Evolutionary conservation across 805 yeast genomes (phyloP), one percentile per base, ranked within the genome.

Genomic region (Pichia rugopelliculosa): DNA sequence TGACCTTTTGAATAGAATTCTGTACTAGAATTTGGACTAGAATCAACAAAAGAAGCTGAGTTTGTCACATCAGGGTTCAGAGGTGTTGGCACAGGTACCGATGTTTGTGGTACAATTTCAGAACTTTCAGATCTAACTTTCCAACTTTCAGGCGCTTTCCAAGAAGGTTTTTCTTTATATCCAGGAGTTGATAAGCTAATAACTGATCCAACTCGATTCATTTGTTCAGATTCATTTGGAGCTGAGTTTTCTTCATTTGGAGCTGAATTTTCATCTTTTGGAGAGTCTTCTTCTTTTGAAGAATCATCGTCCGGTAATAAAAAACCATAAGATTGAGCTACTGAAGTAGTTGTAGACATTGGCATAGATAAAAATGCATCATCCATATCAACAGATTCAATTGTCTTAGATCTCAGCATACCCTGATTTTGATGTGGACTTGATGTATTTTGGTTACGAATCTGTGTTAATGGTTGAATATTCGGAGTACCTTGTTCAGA

Each of bases 131-230:
- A 48, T 51, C 74, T 76, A 10, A 78, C 82, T 55, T 77, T 80
- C 84, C 84, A 79, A 51, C 77, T 72, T 47, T 78, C 82, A 2
- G 84, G 84, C 6, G 84, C 77, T 23, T 63, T 65, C 84, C 84
- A 79, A 21, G 47, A 44, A 5, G 58, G 44, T 36, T 55, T 51
- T 12, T 41, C 51, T 10, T 44, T 47, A 6, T 36, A 20, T 18
- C 44, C 20, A 5, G 40, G 49, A 12, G 49, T 36, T 15, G 48
- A 20, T n/a, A 52, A 41, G 27, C 62, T 59, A 5, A 47, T 45
- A 24, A 50, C 49, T 4, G 64, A 59, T n/a, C 52, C 58, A 42
- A 57, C 46, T 41, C 63, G 50, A 2, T 64, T 49, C 56, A 57
- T 54, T 39, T 39, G 49, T 15, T 15, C 34, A 3, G 57, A 47